phyloP scores from a whole-genome alignment of 192 early-diverging fungal genomes.

The Umbelopsis isabellina region DNA sequence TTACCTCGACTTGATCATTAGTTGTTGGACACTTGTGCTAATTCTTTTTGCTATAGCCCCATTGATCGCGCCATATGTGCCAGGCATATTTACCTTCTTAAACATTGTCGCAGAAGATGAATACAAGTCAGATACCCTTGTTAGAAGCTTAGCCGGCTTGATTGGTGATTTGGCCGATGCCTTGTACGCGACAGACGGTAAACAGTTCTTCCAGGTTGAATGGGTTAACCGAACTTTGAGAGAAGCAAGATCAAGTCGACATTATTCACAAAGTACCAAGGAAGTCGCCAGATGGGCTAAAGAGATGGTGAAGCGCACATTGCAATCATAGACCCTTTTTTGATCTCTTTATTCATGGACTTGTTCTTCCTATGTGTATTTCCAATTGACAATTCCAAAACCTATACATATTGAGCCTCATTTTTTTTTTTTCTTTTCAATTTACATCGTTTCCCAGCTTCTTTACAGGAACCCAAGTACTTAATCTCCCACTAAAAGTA shows the following conservation, averaged over 20 bases:
- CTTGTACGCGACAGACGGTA: constrained; percentile 70
- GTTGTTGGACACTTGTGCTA: constrained; percentile 10
- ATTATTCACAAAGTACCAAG: constrained; percentile 52
- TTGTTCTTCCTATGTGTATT: too few relatives aligned
- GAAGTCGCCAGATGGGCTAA: constrained; percentile 73
- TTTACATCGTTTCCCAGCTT: too few relatives aligned
- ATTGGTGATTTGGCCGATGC: constrained; percentile 93
- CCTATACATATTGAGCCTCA: constrained; percentile 4
- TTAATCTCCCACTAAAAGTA: too few relatives aligned
- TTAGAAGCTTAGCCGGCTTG: constrained; percentile 84
- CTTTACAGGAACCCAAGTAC: too few relatives aligned
- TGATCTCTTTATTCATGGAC: too few relatives aligned
- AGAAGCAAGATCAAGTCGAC: constrained; percentile 69
- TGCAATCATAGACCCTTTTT: constrained; percentile 10
- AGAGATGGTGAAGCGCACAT: constrained; percentile 47
- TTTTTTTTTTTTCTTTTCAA: too few relatives aligned
- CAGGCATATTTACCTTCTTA: constrained; percentile 82
- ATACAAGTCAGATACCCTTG: constrained; percentile 70
- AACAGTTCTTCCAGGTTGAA: constrained; percentile 61
- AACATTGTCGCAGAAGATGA: constrained; percentile 63
- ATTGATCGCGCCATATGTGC: constrained; percentile 63
- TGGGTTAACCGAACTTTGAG: constrained; percentile 82
- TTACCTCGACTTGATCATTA: not conserved
- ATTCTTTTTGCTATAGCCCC: constrained; percentile 49
- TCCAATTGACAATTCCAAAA: too few relatives aligned